A percentile compares a stretch with the other conserved stretches of the same genome.
Evolutionary conservation across 306 rosid species (phyloP).

Genomic region (Inga oerstediana): DNA sequence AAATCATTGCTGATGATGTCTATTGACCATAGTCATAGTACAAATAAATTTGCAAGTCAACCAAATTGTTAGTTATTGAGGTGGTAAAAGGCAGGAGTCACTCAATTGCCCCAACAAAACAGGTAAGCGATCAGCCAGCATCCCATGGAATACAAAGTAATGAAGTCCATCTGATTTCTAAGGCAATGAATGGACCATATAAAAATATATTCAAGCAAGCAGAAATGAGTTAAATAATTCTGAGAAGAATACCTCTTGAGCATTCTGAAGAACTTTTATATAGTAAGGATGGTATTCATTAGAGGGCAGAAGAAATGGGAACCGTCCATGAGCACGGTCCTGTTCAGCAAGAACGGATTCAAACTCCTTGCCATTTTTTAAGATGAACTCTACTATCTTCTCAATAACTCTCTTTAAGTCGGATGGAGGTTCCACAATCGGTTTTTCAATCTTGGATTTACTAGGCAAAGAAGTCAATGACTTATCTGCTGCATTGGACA

Average conservation of each 20-base stretch:
- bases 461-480: constrained; percentile 42
- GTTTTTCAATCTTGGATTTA: constrained; percentile 53
- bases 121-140: not conserved
- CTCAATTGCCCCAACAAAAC: not conserved
- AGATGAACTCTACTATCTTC: constrained; percentile 81
- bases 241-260: constrained; percentile 61
- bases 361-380: constrained; percentile 75
- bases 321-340: constrained; percentile 79
- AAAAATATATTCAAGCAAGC: constrained; percentile 15
- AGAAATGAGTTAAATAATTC: not conserved
- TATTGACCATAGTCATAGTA: not conserved
- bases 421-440: constrained; percentile 76
- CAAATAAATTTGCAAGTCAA: not conserved
- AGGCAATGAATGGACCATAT: not conserved
- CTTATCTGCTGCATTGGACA: constrained; percentile 38
- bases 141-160: not conserved
- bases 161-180: not conserved
- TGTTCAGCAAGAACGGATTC: constrained; percentile 77
- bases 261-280: constrained; percentile 58
- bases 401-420: constrained; percentile 72
- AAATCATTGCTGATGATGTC: not conserved
- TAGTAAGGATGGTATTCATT: constrained; percentile 77
- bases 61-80: not conserved
- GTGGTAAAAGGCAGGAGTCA: not conserved
- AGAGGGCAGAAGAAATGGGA: constrained; percentile 78